Base-by-base conservation (phyloP, 345 rosid genomes). In the sweet orange (Citrus sinensis) region DNA sequence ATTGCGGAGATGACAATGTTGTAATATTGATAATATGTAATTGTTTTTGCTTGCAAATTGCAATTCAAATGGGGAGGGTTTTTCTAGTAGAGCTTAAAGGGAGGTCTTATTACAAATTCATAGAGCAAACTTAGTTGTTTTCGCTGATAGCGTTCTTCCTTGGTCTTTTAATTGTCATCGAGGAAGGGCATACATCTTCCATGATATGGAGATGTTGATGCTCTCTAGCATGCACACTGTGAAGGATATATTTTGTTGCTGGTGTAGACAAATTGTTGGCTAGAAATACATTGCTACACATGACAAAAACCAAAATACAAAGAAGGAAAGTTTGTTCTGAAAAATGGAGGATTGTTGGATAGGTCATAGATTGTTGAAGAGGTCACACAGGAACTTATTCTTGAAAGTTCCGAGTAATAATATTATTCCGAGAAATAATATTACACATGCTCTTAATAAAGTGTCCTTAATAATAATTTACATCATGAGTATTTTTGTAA, bases 241-340 rank as follows among this genome's bases (percentile, higher is more conserved):
- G 3, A 86, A 79, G 80, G 90, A 86, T 30, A 59, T 87, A 71
- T 79, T 66, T 78, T 86, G 87, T 75, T 84, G 88, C 74, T 80
- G 80, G 77, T 87, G 87, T 71, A 85, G 87, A 71, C 88, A 84
- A 75, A 82, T 83, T 40, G 78, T 87, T 64, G 87, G 90, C 16
- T 87, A 88, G 87, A 87, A 84, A 82, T 87, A 87, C 59, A 74
- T 87, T 24, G 65, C 77, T 2, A 83, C 88, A 27, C 86, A 84
- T 59, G 90, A 82, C 40, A 74, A 82, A 76, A 64, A 32, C 77
- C 87, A 87, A 29, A 80, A 39, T 85, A 83, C 84, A 85, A 87
- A 80, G 88, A 87, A 83, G 89, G 87, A 35, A 85, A 87, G 63
- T 82, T 82, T 75, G 87, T 85, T 77, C 86, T 81, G 27, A 85